Evolutionary conservation across 495 filamentous ascomycete species (phyloP).

Genomic region (Massariosphaeria phaeospora): DNA sequence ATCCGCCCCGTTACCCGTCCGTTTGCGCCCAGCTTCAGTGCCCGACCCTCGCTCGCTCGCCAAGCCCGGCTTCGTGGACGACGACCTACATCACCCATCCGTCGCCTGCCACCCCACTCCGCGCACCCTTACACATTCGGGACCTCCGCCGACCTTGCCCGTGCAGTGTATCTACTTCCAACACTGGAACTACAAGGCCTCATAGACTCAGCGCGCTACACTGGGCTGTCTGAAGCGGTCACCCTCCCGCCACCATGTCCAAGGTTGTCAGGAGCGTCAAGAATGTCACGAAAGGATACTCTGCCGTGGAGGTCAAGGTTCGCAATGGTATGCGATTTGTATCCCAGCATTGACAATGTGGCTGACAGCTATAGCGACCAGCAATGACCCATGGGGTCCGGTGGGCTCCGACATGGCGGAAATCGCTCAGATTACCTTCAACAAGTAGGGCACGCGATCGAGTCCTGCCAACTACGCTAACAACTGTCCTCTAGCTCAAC

Average conservation of each 20-base stretch:
- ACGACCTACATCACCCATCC: conserved; percentile 22
- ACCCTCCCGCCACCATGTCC: conserved; percentile 62
- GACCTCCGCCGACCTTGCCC: background rate
- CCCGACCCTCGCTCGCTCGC: conserved; percentile 2
- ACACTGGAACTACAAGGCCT: background rate
- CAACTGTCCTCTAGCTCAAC: conserved; percentile 58
- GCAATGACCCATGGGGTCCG: conserved; percentile 98
- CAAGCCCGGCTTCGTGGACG: conserved; percentile 13
- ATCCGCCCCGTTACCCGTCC: background rate
- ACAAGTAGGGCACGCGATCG: conserved; percentile 56
- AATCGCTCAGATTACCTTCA: conserved; percentile 94
- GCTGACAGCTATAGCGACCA: conserved; percentile 65
- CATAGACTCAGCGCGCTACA: background rate
- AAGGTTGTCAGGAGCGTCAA: conserved; percentile 97
- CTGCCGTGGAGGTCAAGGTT: conserved; percentile 94
- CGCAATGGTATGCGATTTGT: conserved; percentile 59
- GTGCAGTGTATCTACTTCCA: background rate
- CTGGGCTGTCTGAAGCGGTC: background rate
- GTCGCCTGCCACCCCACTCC: background rate
- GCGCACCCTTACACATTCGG: background rate
- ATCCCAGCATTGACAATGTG: background rate
- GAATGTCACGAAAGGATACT: conserved; percentile 99
- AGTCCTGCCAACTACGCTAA: conserved; percentile 6
- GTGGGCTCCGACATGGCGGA: conserved; percentile 98
- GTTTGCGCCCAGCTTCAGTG: background rate